A percentile compares a stretch with the other conserved stretches of the same genome.
These are phyloP conservation scores for Lactarius psammicola DNA, from an alignment of 768 basidiomycete species.

Conservation along the genomic window DNA sequence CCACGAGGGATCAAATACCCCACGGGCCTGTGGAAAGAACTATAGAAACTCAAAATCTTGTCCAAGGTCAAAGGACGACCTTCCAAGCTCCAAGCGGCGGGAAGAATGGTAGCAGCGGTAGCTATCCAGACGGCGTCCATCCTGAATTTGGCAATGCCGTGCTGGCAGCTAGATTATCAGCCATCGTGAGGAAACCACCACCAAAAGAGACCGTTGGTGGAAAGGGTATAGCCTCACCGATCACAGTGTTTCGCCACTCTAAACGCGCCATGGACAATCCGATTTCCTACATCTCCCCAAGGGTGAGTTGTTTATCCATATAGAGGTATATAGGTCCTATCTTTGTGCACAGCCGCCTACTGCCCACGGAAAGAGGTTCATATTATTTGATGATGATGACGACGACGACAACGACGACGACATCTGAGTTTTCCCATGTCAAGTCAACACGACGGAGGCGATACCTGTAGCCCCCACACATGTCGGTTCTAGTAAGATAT, in stretches of 20 bases:
- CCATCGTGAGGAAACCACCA: neutral
- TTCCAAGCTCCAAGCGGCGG: constrained; percentile 13
- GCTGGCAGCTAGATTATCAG: constrained; percentile 5
- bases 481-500: neutral
- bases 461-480: neutral
- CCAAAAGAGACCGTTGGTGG: neutral
- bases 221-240: constrained; percentile 5
- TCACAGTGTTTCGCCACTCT: neutral
- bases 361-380: constrained; percentile 34
- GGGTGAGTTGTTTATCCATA: constrained; percentile 17
- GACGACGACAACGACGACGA: constrained; percentile 32
- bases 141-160: neutral
- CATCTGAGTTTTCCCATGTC: constrained; percentile 17
- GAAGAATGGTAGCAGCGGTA: neutral
- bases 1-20: neutral
- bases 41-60: neutral
- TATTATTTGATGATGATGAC: constrained; percentile 34
- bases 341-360: constrained; percentile 9
- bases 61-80: neutral
- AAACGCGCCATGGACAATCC: neutral
- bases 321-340: neutral
- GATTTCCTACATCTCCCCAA: neutral
- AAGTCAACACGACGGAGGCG: neutral
- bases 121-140: neutral
- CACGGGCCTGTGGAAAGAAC: neutral